Conservation (phyloP, 257 asterid species). For the Anisodus acutangulus region DNA sequence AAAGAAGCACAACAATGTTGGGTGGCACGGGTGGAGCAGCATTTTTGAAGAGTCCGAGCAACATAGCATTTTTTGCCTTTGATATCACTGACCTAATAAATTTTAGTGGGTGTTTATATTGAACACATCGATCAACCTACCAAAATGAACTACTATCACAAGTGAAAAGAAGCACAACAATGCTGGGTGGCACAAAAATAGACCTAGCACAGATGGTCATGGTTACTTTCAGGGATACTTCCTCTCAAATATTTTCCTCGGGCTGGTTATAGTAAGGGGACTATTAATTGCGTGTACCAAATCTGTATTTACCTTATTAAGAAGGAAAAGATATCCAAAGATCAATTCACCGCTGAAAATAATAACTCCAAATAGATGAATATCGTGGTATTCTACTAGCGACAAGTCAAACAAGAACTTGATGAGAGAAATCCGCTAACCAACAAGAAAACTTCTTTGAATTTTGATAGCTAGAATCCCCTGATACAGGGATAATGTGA, state of each 20-base stretch:
- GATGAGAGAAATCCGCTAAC: background rate
- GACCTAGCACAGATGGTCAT: background rate
- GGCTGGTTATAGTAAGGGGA: background rate
- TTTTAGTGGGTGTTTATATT: slow-evolving; percentile 5
- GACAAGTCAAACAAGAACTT: background rate
- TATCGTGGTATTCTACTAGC: background rate
- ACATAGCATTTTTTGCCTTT: background rate
- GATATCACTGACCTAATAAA: background rate
- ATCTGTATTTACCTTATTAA: background rate
- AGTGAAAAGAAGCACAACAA: slow-evolving; percentile 6
- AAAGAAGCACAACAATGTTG: slow-evolving; percentile 16
- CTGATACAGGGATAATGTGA: background rate
- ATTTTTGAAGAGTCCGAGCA: too few species aligned
- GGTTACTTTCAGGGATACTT: slow-evolving; percentile 21
- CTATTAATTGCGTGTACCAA: background rate
- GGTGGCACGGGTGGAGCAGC: background rate
- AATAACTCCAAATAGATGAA: background rate
- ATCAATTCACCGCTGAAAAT: background rate
- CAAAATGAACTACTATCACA: slow-evolving; percentile 18
- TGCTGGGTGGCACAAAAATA: slow-evolving; percentile 18
- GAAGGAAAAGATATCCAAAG: slow-evolving; percentile 9
- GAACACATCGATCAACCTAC: background rate
- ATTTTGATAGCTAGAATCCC: background rate
- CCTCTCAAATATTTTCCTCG: slow-evolving; percentile 14
- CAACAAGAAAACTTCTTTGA: background rate